A percentile compares a stretch with the other conserved stretches of the same genome.
These are phyloP conservation scores for Botrytis porri DNA, from an alignment of 2,329 filamentous ascomycete species.

Conservation along the genomic window DNA sequence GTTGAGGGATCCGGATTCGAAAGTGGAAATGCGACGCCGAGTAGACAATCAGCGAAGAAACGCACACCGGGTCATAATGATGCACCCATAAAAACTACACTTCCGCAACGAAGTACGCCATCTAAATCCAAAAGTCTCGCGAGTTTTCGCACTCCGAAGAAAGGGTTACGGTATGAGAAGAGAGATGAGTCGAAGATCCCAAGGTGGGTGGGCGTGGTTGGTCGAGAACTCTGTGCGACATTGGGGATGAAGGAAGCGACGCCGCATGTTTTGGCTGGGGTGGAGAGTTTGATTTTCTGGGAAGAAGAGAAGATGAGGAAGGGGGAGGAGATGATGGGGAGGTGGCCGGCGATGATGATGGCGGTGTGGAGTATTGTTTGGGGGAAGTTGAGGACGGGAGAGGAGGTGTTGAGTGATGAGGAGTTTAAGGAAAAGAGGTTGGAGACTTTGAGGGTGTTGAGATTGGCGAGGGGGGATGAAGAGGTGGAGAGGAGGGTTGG, in stretches of 20 bases:
- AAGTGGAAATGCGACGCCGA: constrained; percentile 11
- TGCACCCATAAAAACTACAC: constrained; percentile 2
- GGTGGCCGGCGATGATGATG: constrained; percentile 55
- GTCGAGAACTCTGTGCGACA: constrained; percentile 62
- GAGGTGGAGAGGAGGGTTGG: constrained; percentile 44
- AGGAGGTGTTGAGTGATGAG: constrained; percentile 36
- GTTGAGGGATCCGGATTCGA: background rate
- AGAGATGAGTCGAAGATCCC: constrained; percentile 43
- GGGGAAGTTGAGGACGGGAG: constrained; percentile 44
- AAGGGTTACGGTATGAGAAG: constrained; percentile 27
- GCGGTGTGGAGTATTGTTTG: constrained; percentile 60
- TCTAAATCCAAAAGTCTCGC: constrained; percentile 47
- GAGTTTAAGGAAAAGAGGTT: constrained; percentile 49
- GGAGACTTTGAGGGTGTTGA: constrained; percentile 47
- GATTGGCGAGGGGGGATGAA: constrained; percentile 40
- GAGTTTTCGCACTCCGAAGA: constrained; percentile 36
- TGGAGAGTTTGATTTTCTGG: constrained; percentile 50
- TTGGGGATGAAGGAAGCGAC: constrained; percentile 60
- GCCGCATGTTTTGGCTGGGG: constrained; percentile 71
- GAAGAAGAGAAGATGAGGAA: constrained; percentile 21
- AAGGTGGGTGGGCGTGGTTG: constrained; percentile 66
- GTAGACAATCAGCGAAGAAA: constrained; percentile 28
- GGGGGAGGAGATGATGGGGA: constrained; percentile 42
- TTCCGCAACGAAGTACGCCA: constrained; percentile 41
- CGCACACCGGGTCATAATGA: constrained; percentile 16